A percentile compares a stretch with the other conserved stretches of the same genome.
Conservation (phyloP, 805 yeast genomes). For the Yamadazyma takamatsuzukensis region DNA sequence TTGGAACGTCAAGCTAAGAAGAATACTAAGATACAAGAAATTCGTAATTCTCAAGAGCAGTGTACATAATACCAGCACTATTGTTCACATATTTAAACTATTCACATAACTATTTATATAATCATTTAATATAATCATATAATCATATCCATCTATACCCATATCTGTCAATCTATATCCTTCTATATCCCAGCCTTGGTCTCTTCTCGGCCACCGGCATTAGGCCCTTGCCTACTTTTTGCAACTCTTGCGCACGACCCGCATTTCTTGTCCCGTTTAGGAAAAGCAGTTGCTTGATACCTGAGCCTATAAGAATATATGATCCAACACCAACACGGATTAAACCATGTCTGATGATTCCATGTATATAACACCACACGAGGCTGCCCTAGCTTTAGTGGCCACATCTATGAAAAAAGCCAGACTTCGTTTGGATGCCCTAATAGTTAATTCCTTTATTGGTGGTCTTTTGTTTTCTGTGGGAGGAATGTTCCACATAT, state of each 20-base stretch:
- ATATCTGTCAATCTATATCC: too few relatives aligned
- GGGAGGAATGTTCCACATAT: slow-evolving; percentile 69
- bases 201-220: slow-evolving; percentile 1
- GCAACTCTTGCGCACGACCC: not conserved
- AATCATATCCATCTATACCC: too few relatives aligned
- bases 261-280: slow-evolving; percentile 2
- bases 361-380: slow-evolving; percentile 66
- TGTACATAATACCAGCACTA: too few relatives aligned
- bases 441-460: slow-evolving; percentile 60
- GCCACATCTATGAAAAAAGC: slow-evolving; percentile 85
- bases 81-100: too few relatives aligned
- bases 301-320: too few relatives aligned
- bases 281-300: not conserved
- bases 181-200: too few relatives aligned
- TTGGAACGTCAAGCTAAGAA: slow-evolving; percentile 35
- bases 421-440: slow-evolving; percentile 55
- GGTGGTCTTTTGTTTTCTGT: slow-evolving; percentile 69
- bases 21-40: slow-evolving; percentile 1
- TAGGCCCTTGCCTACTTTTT: too few relatives aligned
- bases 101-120: too few relatives aligned
- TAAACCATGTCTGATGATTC: slow-evolving; percentile 12
- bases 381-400: slow-evolving; percentile 78
- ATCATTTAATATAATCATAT: too few relatives aligned
- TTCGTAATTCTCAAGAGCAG: not conserved
- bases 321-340: slow-evolving; percentile 5